These are phyloP conservation scores for Fusarium succisae DNA, from an alignment of 2,329 filamentous ascomycete species.

Conservation along the genomic window DNA sequence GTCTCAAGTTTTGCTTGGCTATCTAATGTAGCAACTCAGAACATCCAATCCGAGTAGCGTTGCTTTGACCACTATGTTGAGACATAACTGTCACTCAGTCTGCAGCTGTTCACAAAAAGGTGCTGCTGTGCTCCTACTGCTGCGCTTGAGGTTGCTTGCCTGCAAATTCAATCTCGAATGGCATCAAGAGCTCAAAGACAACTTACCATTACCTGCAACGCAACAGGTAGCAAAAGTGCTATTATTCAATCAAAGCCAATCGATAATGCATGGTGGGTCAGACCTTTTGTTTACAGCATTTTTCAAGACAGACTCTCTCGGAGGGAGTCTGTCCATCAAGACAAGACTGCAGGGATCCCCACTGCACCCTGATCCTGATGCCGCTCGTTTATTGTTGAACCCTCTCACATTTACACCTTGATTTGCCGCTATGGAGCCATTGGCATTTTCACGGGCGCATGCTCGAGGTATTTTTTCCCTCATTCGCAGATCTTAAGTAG, in stretches of 20 bases:
- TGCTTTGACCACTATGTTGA: constrained; percentile 21
- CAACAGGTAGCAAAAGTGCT: constrained; percentile 10
- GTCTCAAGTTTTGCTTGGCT: constrained; percentile 28
- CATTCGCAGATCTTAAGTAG: constrained; percentile 23
- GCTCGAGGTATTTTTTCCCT: constrained; percentile 28
- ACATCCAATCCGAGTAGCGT: constrained; percentile 18
- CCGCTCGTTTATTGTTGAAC: constrained; percentile 31
- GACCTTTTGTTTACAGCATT: constrained; percentile 31
- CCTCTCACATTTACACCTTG: constrained; percentile 29
- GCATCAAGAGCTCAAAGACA: constrained; percentile 2
- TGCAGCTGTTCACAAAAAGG: constrained; percentile 15
- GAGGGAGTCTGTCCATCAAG: constrained; percentile 36
- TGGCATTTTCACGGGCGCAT: constrained; percentile 29
- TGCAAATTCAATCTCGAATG: constrained; percentile 9
- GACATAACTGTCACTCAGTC: constrained; percentile 24
- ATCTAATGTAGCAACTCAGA: constrained; percentile 18
- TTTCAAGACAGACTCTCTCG: constrained; percentile 22
- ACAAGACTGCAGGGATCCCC: constrained; percentile 28
- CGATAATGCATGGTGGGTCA: constrained; percentile 32
- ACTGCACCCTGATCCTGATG: constrained; percentile 37
- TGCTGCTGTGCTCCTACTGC: constrained; percentile 6
- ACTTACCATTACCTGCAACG: constrained; percentile 10
- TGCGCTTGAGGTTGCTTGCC: constrained; percentile 3
- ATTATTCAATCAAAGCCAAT: constrained; percentile 22
- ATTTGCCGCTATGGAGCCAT: constrained; percentile 40